These are phyloP conservation scores for Trichoderma sp. DNA, from an alignment of 2,329 filamentous ascomycete species.

Conservation along the genomic window DNA sequence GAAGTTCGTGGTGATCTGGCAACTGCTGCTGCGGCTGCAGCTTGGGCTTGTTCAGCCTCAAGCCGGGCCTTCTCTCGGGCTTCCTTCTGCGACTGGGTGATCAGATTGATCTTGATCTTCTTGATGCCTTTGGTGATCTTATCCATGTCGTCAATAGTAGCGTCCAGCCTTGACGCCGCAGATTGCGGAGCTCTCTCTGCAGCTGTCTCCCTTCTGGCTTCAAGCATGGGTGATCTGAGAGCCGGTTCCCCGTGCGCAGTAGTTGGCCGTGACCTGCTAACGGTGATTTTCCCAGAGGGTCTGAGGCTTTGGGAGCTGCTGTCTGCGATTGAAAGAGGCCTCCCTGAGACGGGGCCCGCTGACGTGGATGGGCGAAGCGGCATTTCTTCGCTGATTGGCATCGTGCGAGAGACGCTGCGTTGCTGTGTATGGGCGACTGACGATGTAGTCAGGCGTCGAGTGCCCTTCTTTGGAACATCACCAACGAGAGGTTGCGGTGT, in stretches of 20 bases:
- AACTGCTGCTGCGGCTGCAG: neutral
- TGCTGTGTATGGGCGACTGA: constrained; percentile 37
- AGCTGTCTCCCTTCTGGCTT: constrained; percentile 41
- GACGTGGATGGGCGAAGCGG: constrained; percentile 24
- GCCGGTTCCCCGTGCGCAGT: constrained; percentile 47
- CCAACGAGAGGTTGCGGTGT: constrained; percentile 32
- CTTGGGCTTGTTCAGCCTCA: constrained; percentile 28
- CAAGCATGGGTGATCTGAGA: constrained; percentile 37
- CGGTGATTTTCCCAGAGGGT: constrained; percentile 43
- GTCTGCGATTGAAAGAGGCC: constrained; percentile 38
- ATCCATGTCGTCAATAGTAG: constrained; percentile 49
- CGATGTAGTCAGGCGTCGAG: constrained; percentile 53
- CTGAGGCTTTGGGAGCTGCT: constrained; percentile 42
- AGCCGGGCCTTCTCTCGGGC: constrained; percentile 46
- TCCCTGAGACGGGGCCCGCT: neutral
- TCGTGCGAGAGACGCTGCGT: neutral
- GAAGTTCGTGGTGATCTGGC: constrained; percentile 1
- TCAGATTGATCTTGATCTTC: constrained; percentile 63
- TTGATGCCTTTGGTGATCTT: constrained; percentile 60
- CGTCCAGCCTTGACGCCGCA: constrained; percentile 24
- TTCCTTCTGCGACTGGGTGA: constrained; percentile 61
- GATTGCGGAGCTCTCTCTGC: constrained; percentile 16
- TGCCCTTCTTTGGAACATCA: constrained; percentile 39
- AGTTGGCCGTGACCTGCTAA: constrained; percentile 62
- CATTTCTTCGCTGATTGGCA: constrained; percentile 29